Base-by-base conservation (phyloP, 1,139 yeast species). In the Nadsonia starkeyi-henricii region DNA sequence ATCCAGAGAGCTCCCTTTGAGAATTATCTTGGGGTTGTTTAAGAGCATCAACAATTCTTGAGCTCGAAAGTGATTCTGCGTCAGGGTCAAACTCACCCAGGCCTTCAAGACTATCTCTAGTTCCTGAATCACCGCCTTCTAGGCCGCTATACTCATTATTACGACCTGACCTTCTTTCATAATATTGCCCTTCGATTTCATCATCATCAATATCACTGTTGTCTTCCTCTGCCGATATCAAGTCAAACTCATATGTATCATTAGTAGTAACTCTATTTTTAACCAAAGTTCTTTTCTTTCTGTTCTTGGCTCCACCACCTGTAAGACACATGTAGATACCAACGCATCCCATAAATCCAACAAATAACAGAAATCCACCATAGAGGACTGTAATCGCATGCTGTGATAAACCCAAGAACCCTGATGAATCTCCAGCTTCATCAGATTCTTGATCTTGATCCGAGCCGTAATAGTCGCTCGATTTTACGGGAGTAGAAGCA, bases 301-400 rank as follows among this genome's bases (percentile, higher is more conserved):
- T 51, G 48, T 47, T 48, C 43, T 19, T 54, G 52, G 26, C 62
- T 57, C 30, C 59, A 52, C 39, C 39, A 15, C 12, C 12, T 18
- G 62, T 54, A 8, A 61, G 46, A 30, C 54, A 57, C 33, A 62
- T 52, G 52, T 62, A 64, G 12, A 55, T 50, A 15, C 54, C 50
- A 2, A 63, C 49, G 5, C 63, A 59, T 18, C 55, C 53, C 20
- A 64, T 53, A 52, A 65, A 65, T 12, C 58, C 55, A 12, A 58
- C 51, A 44, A 65, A 64, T 20, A 64, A 51, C 15, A 61, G 52
- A 2, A 56, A 43, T 1, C 68, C 60, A 2, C 68, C 69, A 45
- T 61, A 61, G 5, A 64, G 50, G 68, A 69, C 65, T 3, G 59
- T 55, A 4, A 61, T 54, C 2, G 66, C 63, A 21, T 56, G 57